phyloP scores from a whole-genome alignment of 2,329 filamentous ascomycete genomes.

The Akanthomyces muscarius region DNA sequence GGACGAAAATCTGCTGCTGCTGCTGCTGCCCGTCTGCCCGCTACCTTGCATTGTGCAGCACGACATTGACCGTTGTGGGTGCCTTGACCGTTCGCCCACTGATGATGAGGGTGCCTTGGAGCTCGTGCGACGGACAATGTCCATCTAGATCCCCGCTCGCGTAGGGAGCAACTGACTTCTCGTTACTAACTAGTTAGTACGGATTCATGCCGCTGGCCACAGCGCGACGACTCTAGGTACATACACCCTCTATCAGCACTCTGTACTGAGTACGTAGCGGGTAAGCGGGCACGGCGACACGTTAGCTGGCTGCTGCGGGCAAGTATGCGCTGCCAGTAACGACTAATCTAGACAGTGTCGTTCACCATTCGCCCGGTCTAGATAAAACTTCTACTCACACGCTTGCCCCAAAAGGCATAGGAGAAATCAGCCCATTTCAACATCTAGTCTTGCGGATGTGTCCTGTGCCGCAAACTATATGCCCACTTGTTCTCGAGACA shows the following conservation, averaged over 20 bases:
- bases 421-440: conserved; percentile 3
- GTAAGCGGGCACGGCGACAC: too few species aligned
- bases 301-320: too few species aligned
- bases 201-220: too few species aligned
- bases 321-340: too few species aligned
- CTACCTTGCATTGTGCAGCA: not conserved
- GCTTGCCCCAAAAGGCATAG: not conserved
- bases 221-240: not conserved
- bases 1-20: not conserved
- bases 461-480: not conserved
- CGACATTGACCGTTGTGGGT: not conserved
- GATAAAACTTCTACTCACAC: not conserved
- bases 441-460: not conserved
- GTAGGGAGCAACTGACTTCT: not conserved
- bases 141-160: not conserved
- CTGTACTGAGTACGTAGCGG: too few species aligned
- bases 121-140: not conserved
- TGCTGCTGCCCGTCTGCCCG: not conserved
- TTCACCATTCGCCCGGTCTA: not conserved
- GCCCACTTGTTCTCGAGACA: conserved; percentile 4
- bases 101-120: not conserved
- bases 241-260: not conserved
- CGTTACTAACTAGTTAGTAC: not conserved
- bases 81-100: not conserved
- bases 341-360: too few species aligned